Evolutionary conservation across 768 basidiomycete species (phyloP), one percentile per base, ranked within the genome.

Genomic region (Kwoniella shandongensis): DNA sequence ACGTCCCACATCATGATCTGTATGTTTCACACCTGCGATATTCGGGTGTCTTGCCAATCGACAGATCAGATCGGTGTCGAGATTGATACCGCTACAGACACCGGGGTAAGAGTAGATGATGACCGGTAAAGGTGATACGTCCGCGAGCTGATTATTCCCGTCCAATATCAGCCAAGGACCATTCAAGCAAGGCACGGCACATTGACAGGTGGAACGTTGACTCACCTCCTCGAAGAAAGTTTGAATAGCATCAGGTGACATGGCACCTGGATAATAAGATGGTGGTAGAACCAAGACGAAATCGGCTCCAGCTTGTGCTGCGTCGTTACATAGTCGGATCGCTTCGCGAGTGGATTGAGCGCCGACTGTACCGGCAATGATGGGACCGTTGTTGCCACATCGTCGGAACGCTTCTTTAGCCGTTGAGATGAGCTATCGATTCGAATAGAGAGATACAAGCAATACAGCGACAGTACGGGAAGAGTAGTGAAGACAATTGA

Each of bases 21-120:
- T 77, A 56, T 76, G 71, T 62, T 78, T 78, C 48, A 78, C 68
- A 13, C 76, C 78, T 13, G 63, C 70, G 47, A 78, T 76, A 59
- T 78, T 78, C 22, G 63, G 61, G 56, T 78, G 78, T 59, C 51
- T 49, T 4, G 76, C 76, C 27, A 78, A 60, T 22, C 57, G 41
- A n/a, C 45, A 50, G 50, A 77, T 69, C n/a, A 75, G 58, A 29
- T 72, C 72, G 18, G 76, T 66, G 48, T 69, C 63, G 26, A 78
- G 64, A 38, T 76, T 67, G 45, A 78, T 72, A 15, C 78, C 78
- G 48, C 73, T 70, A 6, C 63, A 70, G 38, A 76, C 73, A 5
- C 62, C 75, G 1, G 76, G 76, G 57, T 71, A 76, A 17, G 67
- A 70, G 69, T 77, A 77, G 48, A 77, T 64, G 27, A 76, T 55